Percentiles rank a stretch among this genome's conserved stretches.
Conservation (phyloP, 495 filamentous ascomycete genomes). For the Penicillium malachiteum region DNA sequence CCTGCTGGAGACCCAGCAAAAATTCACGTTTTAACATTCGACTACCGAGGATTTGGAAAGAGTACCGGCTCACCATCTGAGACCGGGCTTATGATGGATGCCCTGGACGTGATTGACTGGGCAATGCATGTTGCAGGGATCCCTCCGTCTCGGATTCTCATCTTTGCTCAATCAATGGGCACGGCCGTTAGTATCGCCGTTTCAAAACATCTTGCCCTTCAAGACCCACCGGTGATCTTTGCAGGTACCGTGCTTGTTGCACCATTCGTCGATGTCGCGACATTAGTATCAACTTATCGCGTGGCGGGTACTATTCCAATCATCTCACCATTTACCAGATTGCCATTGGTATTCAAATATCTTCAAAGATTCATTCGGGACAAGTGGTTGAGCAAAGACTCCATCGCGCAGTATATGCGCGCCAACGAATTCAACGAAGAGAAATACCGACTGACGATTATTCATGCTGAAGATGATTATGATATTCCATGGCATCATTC, state of each 20-base stretch:
- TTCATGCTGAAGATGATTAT: slow-evolving; percentile 39
- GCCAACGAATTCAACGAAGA: slow-evolving; percentile 27
- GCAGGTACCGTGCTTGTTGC: slow-evolving; percentile 39
- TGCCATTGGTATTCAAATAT: slow-evolving; percentile 37
- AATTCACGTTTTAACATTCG: slow-evolving; percentile 64
- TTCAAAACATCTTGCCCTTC: slow-evolving; percentile 54
- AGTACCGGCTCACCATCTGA: slow-evolving; percentile 72
- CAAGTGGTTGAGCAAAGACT: slow-evolving; percentile 43
- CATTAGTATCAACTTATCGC: slow-evolving; percentile 44
- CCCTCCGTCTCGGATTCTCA: slow-evolving; percentile 63
- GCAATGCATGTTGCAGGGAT: slow-evolving; percentile 61
- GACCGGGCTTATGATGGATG: slow-evolving; percentile 67
- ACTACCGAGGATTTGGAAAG: slow-evolving; percentile 79
- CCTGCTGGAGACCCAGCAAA: slow-evolving; percentile 53
- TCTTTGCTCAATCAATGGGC: slow-evolving; percentile 76
- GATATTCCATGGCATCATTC: slow-evolving; percentile 43
- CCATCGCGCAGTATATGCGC: slow-evolving; percentile 32
- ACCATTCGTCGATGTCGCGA: slow-evolving; percentile 43
- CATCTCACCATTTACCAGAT: slow-evolving; percentile 39
- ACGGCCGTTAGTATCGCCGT: slow-evolving; percentile 70
- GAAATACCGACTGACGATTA: slow-evolving; percentile 30
- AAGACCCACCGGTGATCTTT: slow-evolving; percentile 31
- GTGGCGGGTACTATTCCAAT: slow-evolving; percentile 45
- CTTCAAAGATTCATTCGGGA: slow-evolving; percentile 43
- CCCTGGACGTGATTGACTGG: slow-evolving; percentile 62